Evolutionary conservation across 2,329 filamentous ascomycete species (phyloP), one percentile per base, ranked within the genome.

Genomic region (Aspergillus jensenii): DNA sequence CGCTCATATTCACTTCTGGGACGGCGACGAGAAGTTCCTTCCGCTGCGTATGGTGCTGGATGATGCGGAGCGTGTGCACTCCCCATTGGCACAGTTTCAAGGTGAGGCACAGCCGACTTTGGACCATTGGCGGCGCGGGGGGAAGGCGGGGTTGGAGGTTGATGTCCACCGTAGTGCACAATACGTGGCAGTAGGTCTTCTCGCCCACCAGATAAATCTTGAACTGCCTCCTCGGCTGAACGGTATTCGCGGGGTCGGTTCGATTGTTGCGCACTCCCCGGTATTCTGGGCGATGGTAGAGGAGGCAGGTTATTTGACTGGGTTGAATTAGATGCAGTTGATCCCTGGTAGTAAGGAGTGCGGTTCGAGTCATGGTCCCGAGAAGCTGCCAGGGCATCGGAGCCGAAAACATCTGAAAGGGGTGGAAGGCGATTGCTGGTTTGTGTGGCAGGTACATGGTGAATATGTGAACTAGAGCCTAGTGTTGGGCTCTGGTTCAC

Each of bases 141-240:
- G 45, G 91, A 96, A 4, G 92, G 92, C 37, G 93, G 93, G 2
- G 93, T 96, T 3, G 93, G 93, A 41, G 93, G 93, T 73, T 96
- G 93, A 71, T 96, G 91, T 47, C 92, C 91, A 40, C 90, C 91
- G 73, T 99, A 99, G 76, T 98, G 95, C 14, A 99, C 91, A 57
- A 98, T 86, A 75, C 93, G 95, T 21, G 95, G 95, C 51, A 97
- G 81, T 14, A 98, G 82, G 59, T 99, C 95, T 57, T 96, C 89
- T 57, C 95, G 87, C n/a, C 95, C 95, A 51, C 91, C 93, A 5
- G 93, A 88, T 61, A 99, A 78, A 63, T 95, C 91, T 58, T 91
- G 90, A 59, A 98, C 93, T 3, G 91, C 95, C 72, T 99, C 95
- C 74, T 99, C 95, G 12, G 95, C 95, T 3, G 93, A 97, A 68